Evolutionary conservation across 108 stramenopile genomes (phyloP).

Genomic region (Discostella pseudostelligera): DNA sequence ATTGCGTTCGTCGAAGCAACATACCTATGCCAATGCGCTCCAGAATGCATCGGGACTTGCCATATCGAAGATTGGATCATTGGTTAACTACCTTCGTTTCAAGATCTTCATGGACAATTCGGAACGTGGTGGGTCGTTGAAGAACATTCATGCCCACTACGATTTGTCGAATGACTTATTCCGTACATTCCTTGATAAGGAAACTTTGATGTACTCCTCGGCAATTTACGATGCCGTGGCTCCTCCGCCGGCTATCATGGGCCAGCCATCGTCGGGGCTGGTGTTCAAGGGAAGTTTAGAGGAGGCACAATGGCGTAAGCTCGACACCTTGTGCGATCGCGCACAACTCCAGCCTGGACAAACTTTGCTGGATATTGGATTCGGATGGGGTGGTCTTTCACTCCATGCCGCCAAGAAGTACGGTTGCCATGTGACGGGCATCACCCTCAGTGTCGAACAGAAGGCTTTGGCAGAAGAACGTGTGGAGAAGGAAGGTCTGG

Average conservation of each 20-base stretch:
- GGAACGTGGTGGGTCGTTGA: slow-evolving; percentile 72
- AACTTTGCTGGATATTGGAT: slow-evolving; percentile 92
- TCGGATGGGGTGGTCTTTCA: slow-evolving; percentile 94
- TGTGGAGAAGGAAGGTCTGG: slow-evolving; percentile 76
- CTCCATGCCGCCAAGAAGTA: slow-evolving; percentile 90
- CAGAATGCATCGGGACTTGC: slow-evolving; percentile 75
- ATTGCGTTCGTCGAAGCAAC: slow-evolving; percentile 50
- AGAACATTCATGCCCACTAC: slow-evolving; percentile 97
- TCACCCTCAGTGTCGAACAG: slow-evolving; percentile 95
- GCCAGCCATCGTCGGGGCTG: slow-evolving; percentile 47
- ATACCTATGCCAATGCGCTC: slow-evolving; percentile 61
- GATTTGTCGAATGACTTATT: slow-evolving; percentile 93
- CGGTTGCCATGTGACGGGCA: slow-evolving; percentile 89
- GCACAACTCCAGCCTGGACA: slow-evolving; percentile 77
- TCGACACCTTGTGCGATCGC: slow-evolving; percentile 85
- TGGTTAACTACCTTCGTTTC: slow-evolving; percentile 86
- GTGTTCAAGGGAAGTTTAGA: slow-evolving; percentile 73
- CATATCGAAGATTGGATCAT: slow-evolving; percentile 80
- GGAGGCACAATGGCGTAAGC: slow-evolving; percentile 94
- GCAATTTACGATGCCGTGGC: slow-evolving; percentile 85
- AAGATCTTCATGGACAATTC: slow-evolving; percentile 92
- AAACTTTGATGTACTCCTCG: slow-evolving; percentile 90
- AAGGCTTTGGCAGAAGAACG: slow-evolving; percentile 84
- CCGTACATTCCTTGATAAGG: slow-evolving; percentile 84
- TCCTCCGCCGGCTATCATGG: slow-evolving; percentile 29